Conservation (phyloP, 305 asterid species). For the Solanum chacoense region DNA sequence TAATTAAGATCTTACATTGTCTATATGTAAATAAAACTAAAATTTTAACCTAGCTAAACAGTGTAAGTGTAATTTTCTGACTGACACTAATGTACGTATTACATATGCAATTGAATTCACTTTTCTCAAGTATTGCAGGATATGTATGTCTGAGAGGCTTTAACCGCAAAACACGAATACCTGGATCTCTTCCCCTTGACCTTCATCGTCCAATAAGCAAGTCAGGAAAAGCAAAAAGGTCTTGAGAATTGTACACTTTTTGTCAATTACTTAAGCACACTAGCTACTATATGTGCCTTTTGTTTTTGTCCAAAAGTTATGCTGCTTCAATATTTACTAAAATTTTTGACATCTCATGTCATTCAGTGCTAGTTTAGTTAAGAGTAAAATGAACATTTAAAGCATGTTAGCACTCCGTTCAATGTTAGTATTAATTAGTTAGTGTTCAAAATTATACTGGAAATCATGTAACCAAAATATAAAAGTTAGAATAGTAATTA, state of each 20-base stretch:
- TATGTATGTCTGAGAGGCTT: conserved; percentile 10
- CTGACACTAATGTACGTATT: neutral
- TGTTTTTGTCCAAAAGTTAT: neutral
- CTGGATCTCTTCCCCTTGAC: neutral
- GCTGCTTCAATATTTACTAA: neutral
- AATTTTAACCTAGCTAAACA: neutral
- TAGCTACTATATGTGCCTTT: neutral
- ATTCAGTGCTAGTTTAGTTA: neutral
- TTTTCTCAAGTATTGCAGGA: neutral
- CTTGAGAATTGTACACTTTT: neutral
- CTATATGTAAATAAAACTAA: no score
- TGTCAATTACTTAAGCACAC: neutral
- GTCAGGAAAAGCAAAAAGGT: neutral
- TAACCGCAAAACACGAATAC: neutral
- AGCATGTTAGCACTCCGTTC: neutral
- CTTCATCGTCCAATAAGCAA: conserved; percentile 8
- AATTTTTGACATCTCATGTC: neutral
- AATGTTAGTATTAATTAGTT: neutral
- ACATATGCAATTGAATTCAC: neutral
- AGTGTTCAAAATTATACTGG: neutral
- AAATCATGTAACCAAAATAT: neutral
- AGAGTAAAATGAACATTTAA: neutral
- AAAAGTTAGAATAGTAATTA: neutral
- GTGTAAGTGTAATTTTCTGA: no score
- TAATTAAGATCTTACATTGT: neutral